These are phyloP conservation scores for Jacaranda copaia DNA, from an alignment of 257 asterid genomes.

Conservation along the genomic window DNA sequence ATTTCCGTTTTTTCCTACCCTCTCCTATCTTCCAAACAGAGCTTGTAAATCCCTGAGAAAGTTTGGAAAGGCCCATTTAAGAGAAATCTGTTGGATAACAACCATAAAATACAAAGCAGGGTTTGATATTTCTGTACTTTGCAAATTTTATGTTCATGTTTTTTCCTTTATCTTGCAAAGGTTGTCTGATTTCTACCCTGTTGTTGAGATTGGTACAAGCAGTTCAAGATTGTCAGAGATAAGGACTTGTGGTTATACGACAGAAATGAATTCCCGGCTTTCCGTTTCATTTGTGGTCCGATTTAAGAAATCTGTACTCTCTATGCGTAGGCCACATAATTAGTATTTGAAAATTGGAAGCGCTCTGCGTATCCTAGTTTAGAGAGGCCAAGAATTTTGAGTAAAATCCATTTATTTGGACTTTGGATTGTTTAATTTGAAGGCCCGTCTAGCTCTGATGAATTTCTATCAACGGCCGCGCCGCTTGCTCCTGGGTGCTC, in stretches of 20 bases:
- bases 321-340: not conserved
- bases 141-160: not conserved
- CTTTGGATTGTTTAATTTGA: not conserved
- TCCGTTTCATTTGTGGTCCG: slow-evolving; percentile 69
- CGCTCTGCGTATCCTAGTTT: not conserved
- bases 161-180: not conserved
- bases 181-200: not conserved
- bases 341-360: not conserved
- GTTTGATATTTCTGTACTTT: not conserved
- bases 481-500: slow-evolving; percentile 53
- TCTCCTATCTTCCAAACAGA: slow-evolving; percentile 25
- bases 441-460: slow-evolving; percentile 37
- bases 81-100: too few species aligned
- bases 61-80: too few species aligned
- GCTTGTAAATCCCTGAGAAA: too few species aligned
- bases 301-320: slow-evolving; percentile 33
- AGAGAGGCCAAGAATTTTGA: not conserved
- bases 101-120: too few species aligned
- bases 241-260: slow-evolving; percentile 29
- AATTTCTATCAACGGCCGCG: slow-evolving; percentile 45
- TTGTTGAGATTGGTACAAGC: not conserved
- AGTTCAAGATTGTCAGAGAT: slow-evolving; percentile 5
- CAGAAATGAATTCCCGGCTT: slow-evolving; percentile 50
- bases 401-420: not conserved
- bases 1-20: not conserved